These are phyloP conservation scores for Globisporangium echinulatum DNA, from an alignment of 352 stramenopile species.

Conservation along the genomic window DNA sequence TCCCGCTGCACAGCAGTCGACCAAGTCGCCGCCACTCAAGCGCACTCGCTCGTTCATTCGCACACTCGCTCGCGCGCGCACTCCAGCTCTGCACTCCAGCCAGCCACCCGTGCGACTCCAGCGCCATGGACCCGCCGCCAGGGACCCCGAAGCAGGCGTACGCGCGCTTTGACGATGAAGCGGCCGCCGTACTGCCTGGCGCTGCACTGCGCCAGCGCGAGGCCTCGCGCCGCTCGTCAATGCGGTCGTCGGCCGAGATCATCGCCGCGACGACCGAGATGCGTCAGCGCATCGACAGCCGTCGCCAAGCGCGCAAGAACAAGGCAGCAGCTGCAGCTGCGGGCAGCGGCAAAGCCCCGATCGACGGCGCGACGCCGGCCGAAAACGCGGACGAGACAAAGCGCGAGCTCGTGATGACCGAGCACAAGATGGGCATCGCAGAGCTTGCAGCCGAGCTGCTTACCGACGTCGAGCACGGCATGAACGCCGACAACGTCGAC, in stretches of 20 bases:
- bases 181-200: background rate
- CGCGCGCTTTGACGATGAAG: constrained; percentile 30
- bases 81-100: background rate
- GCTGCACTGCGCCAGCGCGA: constrained; percentile 11
- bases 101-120: no score
- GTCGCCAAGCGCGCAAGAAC: constrained; percentile 29
- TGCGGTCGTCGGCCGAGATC: constrained; percentile 52
- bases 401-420: constrained; percentile 43
- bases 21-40: no score
- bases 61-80: background rate
- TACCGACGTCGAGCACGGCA: constrained; percentile 34
- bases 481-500: constrained; percentile 41
- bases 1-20: no score
- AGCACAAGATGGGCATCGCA: constrained; percentile 44
- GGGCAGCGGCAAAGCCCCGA: background rate
- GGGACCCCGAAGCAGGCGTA: constrained; percentile 24
- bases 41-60: background rate
- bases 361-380: background rate
- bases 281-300: constrained; percentile 49
- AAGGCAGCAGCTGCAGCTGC: constrained; percentile 1
- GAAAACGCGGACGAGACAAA: constrained; percentile 21
- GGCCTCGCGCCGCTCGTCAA: constrained; percentile 21
- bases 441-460: constrained; percentile 40
- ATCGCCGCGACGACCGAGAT: constrained; percentile 46
- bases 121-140: constrained; percentile 17